Evolutionary conservation across 805 yeast genomes (phyloP), one percentile per base, ranked within the genome.

Genomic region (Wickerhamomyces chaumierensis): DNA sequence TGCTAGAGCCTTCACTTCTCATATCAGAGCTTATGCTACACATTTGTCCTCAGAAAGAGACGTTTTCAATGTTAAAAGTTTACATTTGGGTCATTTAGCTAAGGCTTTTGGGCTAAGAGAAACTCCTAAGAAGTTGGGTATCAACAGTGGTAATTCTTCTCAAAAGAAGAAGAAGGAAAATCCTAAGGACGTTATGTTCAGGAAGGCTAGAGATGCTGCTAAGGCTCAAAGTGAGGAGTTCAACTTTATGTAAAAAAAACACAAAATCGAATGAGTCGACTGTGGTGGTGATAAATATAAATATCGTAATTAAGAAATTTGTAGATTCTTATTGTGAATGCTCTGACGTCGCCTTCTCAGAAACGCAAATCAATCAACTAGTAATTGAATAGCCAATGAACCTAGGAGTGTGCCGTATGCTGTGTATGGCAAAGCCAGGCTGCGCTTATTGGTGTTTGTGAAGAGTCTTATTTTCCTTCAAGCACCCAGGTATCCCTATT

Each of bases 71-170:
- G 79, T 92, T 25, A 82, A 82, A 49, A 61, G 69, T 27, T 63
- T 94, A 42, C 99, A 92, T 68, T 65, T 94, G 47, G 99, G 99
- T 21, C 99, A 92, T 65, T 65, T 94, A 51, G 96, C 97, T 17
- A 92, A 92, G 57, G 73, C 92, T 46, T 94, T 94, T 59, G 99
- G 90, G 2, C 65, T 92, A 38, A 76, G 99, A 60, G 98, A 92
- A 51, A 81, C 94, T 7, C 99, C 99, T 21, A 86, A 82, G 64
- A 75, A 73, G 48, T 66, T 82, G 53, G 86, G 88, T 25, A 59
- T 59, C 32, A 57, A 62, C 16, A 58, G 58, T 18, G 53, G 58
- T n/a, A 53, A 54, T 12, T 57, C 53, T 5, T 51, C 52, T 29
- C 57, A 51, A 11, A 51, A 51, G 36, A 68, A 66, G 47, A 66